A percentile compares a stretch with the other conserved stretches of the same genome.
Conservation (phyloP, 176 grass and related monocot genomes). For the Ananas comosus region DNA sequence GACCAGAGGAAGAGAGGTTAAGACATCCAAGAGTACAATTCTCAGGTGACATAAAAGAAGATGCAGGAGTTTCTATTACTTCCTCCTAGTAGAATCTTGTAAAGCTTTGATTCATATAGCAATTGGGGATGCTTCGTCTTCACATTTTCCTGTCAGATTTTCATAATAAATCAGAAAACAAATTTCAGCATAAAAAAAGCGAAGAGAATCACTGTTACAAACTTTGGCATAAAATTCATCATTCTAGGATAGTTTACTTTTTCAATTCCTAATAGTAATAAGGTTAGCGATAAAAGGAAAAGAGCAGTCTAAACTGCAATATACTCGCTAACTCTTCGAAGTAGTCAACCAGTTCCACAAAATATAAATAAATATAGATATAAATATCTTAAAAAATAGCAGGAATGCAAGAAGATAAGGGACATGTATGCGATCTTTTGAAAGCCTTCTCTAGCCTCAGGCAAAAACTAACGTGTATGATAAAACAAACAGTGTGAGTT, state of each 20-base stretch:
- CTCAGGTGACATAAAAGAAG: conserved; percentile 16
- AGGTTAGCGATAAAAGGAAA: too few species aligned
- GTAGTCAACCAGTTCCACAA: not conserved
- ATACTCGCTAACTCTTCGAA: not conserved
- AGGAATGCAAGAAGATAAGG: not conserved
- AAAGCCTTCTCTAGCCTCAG: too few species aligned
- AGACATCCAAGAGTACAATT: not conserved
- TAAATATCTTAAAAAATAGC: too few species aligned
- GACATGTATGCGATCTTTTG: not conserved
- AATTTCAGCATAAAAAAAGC: too few species aligned
- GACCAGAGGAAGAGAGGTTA: conserved; percentile 24
- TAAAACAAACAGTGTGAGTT: too few species aligned
- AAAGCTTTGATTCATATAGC: conserved; percentile 95
- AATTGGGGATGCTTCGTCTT: conserved; percentile 98
- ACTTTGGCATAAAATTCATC: too few species aligned
- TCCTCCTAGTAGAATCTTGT: conserved; percentile 90
- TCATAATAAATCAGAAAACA: too few species aligned
- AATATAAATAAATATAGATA: not conserved
- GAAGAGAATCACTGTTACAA: too few species aligned
- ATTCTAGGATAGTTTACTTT: too few species aligned
- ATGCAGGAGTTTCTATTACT: conserved; percentile 40
- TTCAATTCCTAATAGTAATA: too few species aligned
- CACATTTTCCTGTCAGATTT: conserved; percentile 62
- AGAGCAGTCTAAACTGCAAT: not conserved
- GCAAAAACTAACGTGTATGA: too few species aligned